Percentiles rank a stretch among this genome's conserved stretches.
phyloP scores from a whole-genome alignment of 2,329 filamentous ascomycete species.

The Penicillium sp. region DNA sequence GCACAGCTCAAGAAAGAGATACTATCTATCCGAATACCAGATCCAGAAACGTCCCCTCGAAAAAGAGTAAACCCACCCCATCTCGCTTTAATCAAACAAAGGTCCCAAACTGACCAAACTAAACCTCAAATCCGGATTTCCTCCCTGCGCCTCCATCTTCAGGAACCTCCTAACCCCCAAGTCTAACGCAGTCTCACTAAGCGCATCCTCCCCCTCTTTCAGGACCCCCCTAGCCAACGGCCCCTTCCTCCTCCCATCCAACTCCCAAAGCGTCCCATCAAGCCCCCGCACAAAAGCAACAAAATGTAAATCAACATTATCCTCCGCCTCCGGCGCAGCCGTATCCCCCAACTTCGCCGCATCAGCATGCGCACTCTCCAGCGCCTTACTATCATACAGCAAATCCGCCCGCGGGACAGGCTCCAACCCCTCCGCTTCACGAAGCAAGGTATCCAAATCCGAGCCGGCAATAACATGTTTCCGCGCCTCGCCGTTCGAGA shows the following conservation, averaged over 20 bases:
- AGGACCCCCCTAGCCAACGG: slow-evolving; percentile 67
- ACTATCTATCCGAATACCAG: not conserved
- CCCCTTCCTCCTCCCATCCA: slow-evolving; percentile 72
- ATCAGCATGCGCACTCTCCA: slow-evolving; percentile 75
- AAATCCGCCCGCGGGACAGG: slow-evolving; percentile 67
- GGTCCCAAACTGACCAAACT: slow-evolving; percentile 61
- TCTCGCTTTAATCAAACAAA: slow-evolving; percentile 46
- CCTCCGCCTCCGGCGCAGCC: slow-evolving; percentile 70
- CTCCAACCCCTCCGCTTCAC: slow-evolving; percentile 66
- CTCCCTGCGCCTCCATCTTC: slow-evolving; percentile 56
- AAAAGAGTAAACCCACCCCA: not conserved
- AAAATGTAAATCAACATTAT: slow-evolving; percentile 88
- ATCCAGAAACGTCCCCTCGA: not conserved
- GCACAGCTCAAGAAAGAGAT: not conserved
- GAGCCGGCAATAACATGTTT: slow-evolving; percentile 56
- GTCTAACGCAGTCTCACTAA: slow-evolving; percentile 71
- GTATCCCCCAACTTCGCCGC: slow-evolving; percentile 79
- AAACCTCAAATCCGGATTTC: slow-evolving; percentile 58
- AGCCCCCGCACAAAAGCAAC: slow-evolving; percentile 84
- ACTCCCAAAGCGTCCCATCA: slow-evolving; percentile 73
- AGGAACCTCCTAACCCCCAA: slow-evolving; percentile 65
- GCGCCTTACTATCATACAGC: slow-evolving; percentile 70
- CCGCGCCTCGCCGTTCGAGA: slow-evolving; percentile 71
- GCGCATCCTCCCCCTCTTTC: slow-evolving; percentile 62
- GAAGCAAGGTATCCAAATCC: slow-evolving; percentile 57